Conservation (phyloP, 2,329 filamentous ascomycete species). For the Penicillium digitatum region DNA sequence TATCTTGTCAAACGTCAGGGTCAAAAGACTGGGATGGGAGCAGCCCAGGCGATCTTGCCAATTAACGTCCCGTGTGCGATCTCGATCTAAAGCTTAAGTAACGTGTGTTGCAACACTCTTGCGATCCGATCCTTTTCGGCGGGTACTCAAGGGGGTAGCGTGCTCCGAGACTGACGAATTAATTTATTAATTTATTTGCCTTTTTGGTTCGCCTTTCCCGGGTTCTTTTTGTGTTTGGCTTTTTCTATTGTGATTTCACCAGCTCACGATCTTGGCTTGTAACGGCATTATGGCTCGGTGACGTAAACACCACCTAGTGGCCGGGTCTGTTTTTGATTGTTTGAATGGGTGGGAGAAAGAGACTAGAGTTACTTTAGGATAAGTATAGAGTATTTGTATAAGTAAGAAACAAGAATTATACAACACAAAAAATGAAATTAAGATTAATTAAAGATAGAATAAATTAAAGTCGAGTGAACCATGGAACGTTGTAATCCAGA, state of each 20-base stretch:
- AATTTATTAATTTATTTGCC: not conserved
- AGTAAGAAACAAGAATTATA: not conserved
- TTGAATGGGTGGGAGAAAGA: not conserved
- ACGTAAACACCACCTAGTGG: not conserved
- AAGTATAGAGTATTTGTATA: not conserved
- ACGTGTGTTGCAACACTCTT: conserved; percentile 7
- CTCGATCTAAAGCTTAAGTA: conserved; percentile 27
- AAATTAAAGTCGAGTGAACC: conserved; percentile 3
- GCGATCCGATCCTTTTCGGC: conserved; percentile 5
- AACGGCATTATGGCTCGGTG: conserved; percentile 1
- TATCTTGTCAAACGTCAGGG: not conserved
- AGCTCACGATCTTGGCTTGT: conserved; percentile 5
- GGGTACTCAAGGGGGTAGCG: conserved; percentile 16
- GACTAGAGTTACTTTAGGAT: not conserved
- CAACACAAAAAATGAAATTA: no score
- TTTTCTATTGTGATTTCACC: conserved; percentile 3
- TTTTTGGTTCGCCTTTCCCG: not conserved
- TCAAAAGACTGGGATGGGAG: not conserved
- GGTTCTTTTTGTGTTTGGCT: not conserved
- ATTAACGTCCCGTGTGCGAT: conserved; percentile 21
- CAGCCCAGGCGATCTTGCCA: conserved; percentile 17
- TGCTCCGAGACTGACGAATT: conserved; percentile 11
- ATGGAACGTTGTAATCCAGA: conserved; percentile 3
- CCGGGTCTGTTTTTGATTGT: not conserved
- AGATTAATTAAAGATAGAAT: not conserved